Conservation (phyloP, 805 yeast genomes). For the Candida dajiaensis region DNA sequence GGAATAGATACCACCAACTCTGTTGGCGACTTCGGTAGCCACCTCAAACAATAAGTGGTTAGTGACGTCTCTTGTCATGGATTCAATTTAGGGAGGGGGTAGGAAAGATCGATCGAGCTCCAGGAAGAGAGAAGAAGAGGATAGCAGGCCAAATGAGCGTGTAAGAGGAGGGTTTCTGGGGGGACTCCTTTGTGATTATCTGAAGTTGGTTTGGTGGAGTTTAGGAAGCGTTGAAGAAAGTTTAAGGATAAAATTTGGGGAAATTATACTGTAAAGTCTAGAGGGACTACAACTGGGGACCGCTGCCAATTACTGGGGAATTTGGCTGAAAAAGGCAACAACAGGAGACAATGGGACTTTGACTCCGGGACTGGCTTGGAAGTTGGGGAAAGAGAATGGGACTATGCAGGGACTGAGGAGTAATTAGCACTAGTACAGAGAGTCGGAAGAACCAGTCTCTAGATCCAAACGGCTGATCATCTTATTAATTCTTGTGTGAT, state of each 20-base stretch:
- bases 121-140: not conserved
- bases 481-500: too few species aligned
- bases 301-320: not conserved
- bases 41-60: conserved; percentile 87
- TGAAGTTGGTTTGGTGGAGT: not conserved
- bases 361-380: too few species aligned
- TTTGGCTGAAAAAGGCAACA: not conserved
- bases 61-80: conserved; percentile 77
- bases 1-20: conserved; percentile 97
- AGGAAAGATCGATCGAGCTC: not conserved
- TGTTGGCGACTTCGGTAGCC: conserved; percentile 96
- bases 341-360: not conserved
- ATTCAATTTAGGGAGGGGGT: not conserved
- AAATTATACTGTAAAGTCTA: not conserved
- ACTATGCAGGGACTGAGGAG: too few species aligned
- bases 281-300: not conserved
- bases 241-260: not conserved
- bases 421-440: too few species aligned
- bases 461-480: too few species aligned
- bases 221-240: not conserved
- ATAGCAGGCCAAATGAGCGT: not conserved
- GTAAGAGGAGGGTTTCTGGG: too few species aligned
- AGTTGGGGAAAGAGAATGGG: too few species aligned
- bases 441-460: too few species aligned
- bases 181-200: not conserved